Base-by-base conservation (phyloP, 2,329 filamentous ascomycete species). In the Rugonectria rugulosa region DNA sequence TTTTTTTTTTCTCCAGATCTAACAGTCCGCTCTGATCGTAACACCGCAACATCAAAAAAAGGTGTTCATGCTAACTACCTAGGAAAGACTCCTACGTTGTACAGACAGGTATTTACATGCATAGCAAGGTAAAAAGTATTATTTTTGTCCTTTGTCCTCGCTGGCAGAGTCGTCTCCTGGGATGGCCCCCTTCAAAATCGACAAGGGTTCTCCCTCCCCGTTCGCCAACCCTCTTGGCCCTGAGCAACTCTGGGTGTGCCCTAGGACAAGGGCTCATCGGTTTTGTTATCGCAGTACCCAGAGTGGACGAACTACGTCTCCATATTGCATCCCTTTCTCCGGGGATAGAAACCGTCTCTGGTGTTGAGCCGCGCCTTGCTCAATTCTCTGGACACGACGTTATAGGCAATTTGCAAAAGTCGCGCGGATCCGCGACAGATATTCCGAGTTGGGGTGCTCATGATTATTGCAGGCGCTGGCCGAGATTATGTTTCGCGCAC, bases 401-500 rank as follows among this genome's bases (percentile, higher is more conserved):
- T 58, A 58, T 56, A 50, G 59, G 43, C 60, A 55, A 59, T 41
- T 47, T 54, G 54, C 53, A 64, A 57, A 63, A 57, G 43, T 56
- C 45, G 48, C 49, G 53, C 57, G 59, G 56, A 57, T 61, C 56
- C 53, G 62, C 57, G 64, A 58, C 61, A 61, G 59, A 54, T 56
- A 55, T 61, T 45, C 61, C 64, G 55, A 61, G 41, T 63, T 44
- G 57, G 62, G 54, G 56, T 44, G 54, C 56, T 53, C 58, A 50
- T 60, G 57, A 44, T 61, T 60, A 42, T 59, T 60, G 56, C 60
- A 63, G 62, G 41, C 59, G 67, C 60, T 52, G 63, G 42, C 64
- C 65, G 65, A 68, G 62, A 68, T 68, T 68, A 59, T 68, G 63
- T 65, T 64, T 67, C 55, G 62, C 63, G 58, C 62, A 65, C 59